Evolutionary conservation across 75 land plant species (phyloP).

Genomic region (Pinus albicaulis): DNA sequence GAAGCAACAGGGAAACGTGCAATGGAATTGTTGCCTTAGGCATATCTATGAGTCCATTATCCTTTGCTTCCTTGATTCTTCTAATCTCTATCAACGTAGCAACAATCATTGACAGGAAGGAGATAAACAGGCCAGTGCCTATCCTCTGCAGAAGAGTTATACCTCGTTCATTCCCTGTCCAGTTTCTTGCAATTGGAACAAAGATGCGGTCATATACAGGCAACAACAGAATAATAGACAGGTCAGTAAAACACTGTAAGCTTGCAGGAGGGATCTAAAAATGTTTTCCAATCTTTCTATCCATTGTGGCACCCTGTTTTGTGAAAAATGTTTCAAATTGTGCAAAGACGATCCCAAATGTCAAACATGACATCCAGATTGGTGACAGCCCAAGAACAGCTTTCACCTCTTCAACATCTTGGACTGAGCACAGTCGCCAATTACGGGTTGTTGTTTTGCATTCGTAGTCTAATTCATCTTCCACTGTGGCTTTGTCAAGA

Average conservation of each 20-base stretch:
- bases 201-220: conserved; percentile 77
- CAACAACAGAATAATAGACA: conserved; percentile 68
- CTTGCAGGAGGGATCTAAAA: conserved; percentile 88
- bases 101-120: conserved; percentile 70
- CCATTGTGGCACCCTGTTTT: conserved; percentile 74
- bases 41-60: conserved; percentile 11
- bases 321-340: conserved; percentile 81
- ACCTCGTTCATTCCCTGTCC: conserved; percentile 59
- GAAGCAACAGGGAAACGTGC: conserved; percentile 75
- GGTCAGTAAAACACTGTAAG: conserved; percentile 56
- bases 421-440: conserved; percentile 18
- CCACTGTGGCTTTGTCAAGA: conserved; percentile 31
- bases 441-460: conserved; percentile 1
- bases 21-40: conserved; percentile 28
- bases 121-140: conserved; percentile 77
- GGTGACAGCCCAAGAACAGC: conserved; percentile 57
- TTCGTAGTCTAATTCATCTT: not conserved
- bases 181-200: conserved; percentile 35
- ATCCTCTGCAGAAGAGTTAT: conserved; percentile 78
- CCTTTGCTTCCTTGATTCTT: conserved; percentile 29
- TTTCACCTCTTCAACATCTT: conserved; percentile 33
- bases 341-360: conserved; percentile 76
- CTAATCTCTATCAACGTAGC: conserved; percentile 61
- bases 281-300: conserved; percentile 38
- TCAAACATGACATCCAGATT: conserved; percentile 71